Base-by-base conservation (phyloP, 2,329 filamentous ascomycete genomes). In the Paecilomyces fulvus region DNA sequence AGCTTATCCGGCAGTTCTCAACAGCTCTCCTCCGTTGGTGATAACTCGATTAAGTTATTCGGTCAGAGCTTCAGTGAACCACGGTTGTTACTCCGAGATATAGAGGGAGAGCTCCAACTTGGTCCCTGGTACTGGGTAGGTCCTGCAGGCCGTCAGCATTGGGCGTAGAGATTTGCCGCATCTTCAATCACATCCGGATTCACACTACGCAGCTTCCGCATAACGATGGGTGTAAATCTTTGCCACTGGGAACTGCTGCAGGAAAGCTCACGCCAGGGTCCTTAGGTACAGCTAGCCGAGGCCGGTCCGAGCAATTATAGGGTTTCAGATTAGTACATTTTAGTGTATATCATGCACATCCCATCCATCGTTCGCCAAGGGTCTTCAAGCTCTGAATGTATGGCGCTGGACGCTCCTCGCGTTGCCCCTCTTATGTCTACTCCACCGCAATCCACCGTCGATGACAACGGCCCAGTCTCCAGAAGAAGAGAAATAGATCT, bases 121-220 rank as follows among this genome's bases (percentile, higher is more conserved):
- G 17, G 37, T 43, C 37, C 37, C 37, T 43, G 37, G 12, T n/a
- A 43, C 37, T 43, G 37, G 37, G 37, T 43, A n/a, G n/a, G 37
- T 9, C n/a, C 37, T 43, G 37, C 37, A 43, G 25, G 37, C 37
- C 2, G 37, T 43, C 37, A 43, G 14, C 37, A 20, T 43, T 43
- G 12, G 37, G 14, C 37, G n/a, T 17, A 31, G 25, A 25, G 21
- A 8, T 33, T 52, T 51, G 55, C 21, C 17, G 55, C 51, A 30
- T 58, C 56, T 37, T 53, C 37, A 53, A 61, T 58, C 55, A 51
- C 53, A 60, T 61, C 56, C 59, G 37, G 37, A 43, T 43, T n/a
- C 20, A 20, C 37, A 12, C 37, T 43, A 20, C 37, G 37, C 37
- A 17, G 14, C 14, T 17, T n/a, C 37, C 17, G 37, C 37, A 43